These are phyloP conservation scores for Alnus glutinosa DNA, from an alignment of 306 rosid genomes.

Conservation along the genomic window DNA sequence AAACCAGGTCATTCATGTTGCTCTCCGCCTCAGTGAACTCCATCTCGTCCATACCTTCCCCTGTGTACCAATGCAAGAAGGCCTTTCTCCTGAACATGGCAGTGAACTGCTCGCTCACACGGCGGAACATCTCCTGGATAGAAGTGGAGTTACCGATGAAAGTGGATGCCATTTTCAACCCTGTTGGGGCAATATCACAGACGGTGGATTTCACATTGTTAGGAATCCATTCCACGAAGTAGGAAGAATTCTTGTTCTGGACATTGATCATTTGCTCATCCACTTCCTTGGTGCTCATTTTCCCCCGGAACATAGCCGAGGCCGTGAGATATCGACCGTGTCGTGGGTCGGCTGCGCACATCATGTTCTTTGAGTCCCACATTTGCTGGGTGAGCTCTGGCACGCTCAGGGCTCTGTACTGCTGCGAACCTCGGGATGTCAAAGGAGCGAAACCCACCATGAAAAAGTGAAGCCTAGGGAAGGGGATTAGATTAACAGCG, in stretches of 20 bases:
- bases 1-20: conserved; percentile 69
- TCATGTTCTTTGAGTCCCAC: conserved; percentile 83
- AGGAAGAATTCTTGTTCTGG: conserved; percentile 71
- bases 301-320: conserved; percentile 67
- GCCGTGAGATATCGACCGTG: conserved; percentile 69
- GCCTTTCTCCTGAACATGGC: conserved; percentile 82
- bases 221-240: conserved; percentile 78
- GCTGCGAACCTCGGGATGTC: conserved; percentile 67
- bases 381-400: conserved; percentile 75
- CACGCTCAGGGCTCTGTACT: conserved; percentile 57
- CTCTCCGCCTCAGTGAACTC: conserved; percentile 77
- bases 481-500: conserved; percentile 67
- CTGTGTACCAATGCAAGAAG: conserved; percentile 76
- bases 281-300: conserved; percentile 75
- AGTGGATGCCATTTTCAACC: conserved; percentile 65
- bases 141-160: conserved; percentile 74
- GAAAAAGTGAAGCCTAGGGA: conserved; percentile 76
- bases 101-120: conserved; percentile 72
- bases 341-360: conserved; percentile 74
- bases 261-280: conserved; percentile 73
- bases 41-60: conserved; percentile 81
- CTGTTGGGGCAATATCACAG: conserved; percentile 71
- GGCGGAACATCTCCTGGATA: conserved; percentile 67
- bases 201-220: conserved; percentile 71
- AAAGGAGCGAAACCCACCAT: conserved; percentile 78